Percentiles rank a stretch among this genome's conserved stretches.
Evolutionary conservation across 495 filamentous ascomycete genomes (phyloP).

Genomic region (Ramalina peruviana): DNA sequence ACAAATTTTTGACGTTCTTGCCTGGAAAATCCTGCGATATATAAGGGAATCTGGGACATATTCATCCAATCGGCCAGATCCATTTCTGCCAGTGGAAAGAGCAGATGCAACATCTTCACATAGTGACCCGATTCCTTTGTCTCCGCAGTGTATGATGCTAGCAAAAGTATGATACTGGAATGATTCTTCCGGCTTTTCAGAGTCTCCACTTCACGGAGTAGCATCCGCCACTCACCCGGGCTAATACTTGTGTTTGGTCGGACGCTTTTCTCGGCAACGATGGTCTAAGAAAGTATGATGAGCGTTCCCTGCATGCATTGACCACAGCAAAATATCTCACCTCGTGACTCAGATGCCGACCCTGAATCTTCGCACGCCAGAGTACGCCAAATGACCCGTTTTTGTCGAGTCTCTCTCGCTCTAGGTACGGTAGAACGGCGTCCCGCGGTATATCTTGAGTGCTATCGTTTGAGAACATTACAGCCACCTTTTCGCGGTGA

Average conservation of each 20-base stretch:
- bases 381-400: slow-evolving; percentile 10
- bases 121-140: slow-evolving; percentile 6
- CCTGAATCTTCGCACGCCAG: no score
- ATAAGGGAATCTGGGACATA: background rate
- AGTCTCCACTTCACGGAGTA: slow-evolving; percentile 10
- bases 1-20: slow-evolving; percentile 3
- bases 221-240: slow-evolving; percentile 5
- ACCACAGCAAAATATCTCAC: slow-evolving; percentile 1
- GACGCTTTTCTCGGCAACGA: slow-evolving; percentile 11
- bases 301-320: background rate
- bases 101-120: slow-evolving; percentile 8
- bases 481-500: no score
- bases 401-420: slow-evolving; percentile 4
- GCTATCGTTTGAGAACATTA: background rate
- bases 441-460: slow-evolving; percentile 6
- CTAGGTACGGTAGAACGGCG: slow-evolving; percentile 3
- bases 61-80: slow-evolving; percentile 10
- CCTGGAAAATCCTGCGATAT: background rate
- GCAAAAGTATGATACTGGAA: slow-evolving; percentile 7
- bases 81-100: slow-evolving; percentile 11
- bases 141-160: slow-evolving; percentile 8
- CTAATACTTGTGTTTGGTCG: slow-evolving; percentile 6
- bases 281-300: slow-evolving; percentile 1
- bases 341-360: no score
- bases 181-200: slow-evolving; percentile 7